These are phyloP conservation scores for Terana coerulea DNA, from an alignment of 768 basidiomycete genomes.

Conservation along the genomic window DNA sequence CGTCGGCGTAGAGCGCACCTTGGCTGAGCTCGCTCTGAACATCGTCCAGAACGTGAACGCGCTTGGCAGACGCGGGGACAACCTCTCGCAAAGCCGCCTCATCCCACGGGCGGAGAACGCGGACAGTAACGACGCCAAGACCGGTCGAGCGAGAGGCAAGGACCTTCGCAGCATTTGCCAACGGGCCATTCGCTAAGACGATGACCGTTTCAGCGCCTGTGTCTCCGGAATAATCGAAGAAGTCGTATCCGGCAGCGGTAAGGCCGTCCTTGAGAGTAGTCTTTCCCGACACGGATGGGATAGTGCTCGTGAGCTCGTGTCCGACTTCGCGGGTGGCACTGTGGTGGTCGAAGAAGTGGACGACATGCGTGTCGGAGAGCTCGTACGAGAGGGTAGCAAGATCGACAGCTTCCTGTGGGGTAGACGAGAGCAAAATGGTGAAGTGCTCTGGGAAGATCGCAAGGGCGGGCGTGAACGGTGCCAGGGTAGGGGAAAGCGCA, in stretches of 20 bases:
- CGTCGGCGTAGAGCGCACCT: slow-evolving; percentile 69
- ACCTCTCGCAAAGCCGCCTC: slow-evolving; percentile 54
- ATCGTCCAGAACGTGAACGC: slow-evolving; percentile 76
- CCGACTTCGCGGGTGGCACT: slow-evolving; percentile 74
- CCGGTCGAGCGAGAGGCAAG: slow-evolving; percentile 41
- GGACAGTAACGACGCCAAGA: slow-evolving; percentile 66
- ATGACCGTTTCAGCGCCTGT: slow-evolving; percentile 57
- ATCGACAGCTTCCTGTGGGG: slow-evolving; percentile 78
- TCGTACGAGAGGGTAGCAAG: slow-evolving; percentile 75
- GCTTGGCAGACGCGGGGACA: slow-evolving; percentile 55
- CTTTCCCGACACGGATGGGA: slow-evolving; percentile 28
- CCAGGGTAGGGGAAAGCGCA: slow-evolving; percentile 73
- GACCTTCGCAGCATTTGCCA: slow-evolving; percentile 62
- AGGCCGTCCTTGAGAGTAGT: slow-evolving; percentile 45
- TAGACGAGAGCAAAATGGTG: slow-evolving; percentile 76
- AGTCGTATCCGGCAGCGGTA: slow-evolving; percentile 56
- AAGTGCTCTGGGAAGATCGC: slow-evolving; percentile 60
- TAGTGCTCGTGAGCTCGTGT: slow-evolving; percentile 41
- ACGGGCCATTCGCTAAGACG: slow-evolving; percentile 71
- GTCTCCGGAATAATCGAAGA: slow-evolving; percentile 76
- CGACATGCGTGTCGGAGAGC: slow-evolving; percentile 60
- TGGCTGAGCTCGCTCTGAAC: slow-evolving; percentile 58
- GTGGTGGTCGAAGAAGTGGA: slow-evolving; percentile 91
- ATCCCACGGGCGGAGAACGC: slow-evolving; percentile 83
- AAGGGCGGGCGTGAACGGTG: slow-evolving; percentile 57